Percentiles rank a stretch among this genome's conserved stretches.
Evolutionary conservation across 1,139 yeast species (phyloP).

Genomic region (Suhomyces bribrorum): DNA sequence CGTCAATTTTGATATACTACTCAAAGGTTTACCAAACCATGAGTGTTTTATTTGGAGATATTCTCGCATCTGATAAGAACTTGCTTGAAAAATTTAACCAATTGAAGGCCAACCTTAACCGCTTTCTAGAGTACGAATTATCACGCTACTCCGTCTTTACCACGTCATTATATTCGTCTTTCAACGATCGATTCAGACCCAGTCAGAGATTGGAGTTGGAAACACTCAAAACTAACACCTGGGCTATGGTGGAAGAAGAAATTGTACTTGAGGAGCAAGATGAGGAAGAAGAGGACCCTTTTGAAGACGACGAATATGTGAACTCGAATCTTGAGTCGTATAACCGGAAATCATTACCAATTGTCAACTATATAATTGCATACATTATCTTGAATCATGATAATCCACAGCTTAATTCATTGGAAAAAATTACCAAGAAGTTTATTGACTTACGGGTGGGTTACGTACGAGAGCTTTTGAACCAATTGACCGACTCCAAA

Average conservation of each 20-base stretch:
- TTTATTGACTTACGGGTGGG: constrained; percentile 28
- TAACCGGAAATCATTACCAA: constrained; percentile 28
- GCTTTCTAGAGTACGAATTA: constrained; percentile 28
- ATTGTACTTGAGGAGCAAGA: constrained; percentile 17
- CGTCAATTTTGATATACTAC: constrained; percentile 34
- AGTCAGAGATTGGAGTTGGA: constrained; percentile 17
- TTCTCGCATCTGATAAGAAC: constrained; percentile 20
- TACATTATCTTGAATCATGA: constrained; percentile 31
- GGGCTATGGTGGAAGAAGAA: constrained; percentile 19
- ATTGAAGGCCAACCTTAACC: constrained; percentile 28
- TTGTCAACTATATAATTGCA: constrained; percentile 37
- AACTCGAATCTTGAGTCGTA: constrained; percentile 16
- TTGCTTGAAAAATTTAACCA: constrained; percentile 20
- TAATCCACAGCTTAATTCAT: constrained; percentile 19
- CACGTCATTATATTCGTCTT: constrained; percentile 12
- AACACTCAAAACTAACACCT: constrained; percentile 4
- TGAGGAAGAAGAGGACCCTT: constrained; percentile 9
- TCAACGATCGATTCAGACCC: constrained; percentile 19
- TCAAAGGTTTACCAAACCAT: constrained; percentile 40
- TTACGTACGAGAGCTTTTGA: constrained; percentile 5
- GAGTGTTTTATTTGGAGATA: constrained; percentile 25
- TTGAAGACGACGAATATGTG: constrained; percentile 16
- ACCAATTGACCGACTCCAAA: neutral
- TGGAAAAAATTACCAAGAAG: constrained; percentile 24
- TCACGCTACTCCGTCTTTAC: constrained; percentile 21